Conservation (phyloP, 2,329 filamentous ascomycete genomes). For the Verticillium klebahnii region DNA sequence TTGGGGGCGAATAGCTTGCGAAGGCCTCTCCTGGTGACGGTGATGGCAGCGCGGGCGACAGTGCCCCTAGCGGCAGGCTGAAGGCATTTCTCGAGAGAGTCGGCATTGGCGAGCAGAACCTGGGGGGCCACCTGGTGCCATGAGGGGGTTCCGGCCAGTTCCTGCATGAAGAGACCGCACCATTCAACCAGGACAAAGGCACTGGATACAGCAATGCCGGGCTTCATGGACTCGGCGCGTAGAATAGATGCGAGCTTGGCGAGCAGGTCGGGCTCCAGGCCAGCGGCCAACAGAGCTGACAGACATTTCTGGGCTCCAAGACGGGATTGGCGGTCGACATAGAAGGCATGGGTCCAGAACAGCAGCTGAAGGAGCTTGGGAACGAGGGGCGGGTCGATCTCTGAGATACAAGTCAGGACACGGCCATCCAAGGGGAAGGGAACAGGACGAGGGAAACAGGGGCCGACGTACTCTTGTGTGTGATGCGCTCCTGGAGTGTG, state of each 20-base stretch:
- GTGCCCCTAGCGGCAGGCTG: constrained; percentile 58
- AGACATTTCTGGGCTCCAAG: constrained; percentile 80
- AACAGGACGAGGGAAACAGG: background rate
- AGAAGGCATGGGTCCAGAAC: constrained; percentile 83
- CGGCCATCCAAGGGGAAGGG: background rate
- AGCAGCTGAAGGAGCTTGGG: constrained; percentile 63
- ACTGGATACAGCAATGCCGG: constrained; percentile 70
- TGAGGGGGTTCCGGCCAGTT: constrained; percentile 54
- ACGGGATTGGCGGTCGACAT: constrained; percentile 80
- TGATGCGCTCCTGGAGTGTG: constrained; percentile 51
- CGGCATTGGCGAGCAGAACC: constrained; percentile 64
- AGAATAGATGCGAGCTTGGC: constrained; percentile 62
- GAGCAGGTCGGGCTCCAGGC: constrained; percentile 53
- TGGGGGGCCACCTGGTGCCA: constrained; percentile 64
- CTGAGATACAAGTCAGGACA: constrained; percentile 22
- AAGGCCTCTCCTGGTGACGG: constrained; percentile 74
- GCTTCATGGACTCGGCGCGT: constrained; percentile 69
- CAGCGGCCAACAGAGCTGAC: constrained; percentile 56
- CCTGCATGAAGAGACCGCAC: constrained; percentile 75
- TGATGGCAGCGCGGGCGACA: constrained; percentile 68
- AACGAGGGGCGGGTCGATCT: constrained; percentile 43
- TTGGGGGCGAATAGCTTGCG: constrained; percentile 64
- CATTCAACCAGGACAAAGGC: constrained; percentile 90
- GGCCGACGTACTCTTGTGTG: constrained; percentile 44
- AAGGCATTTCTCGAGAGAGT: constrained; percentile 73